phyloP scores from a whole-genome alignment of 345 rosid genomes.

The Murraya paniculata region DNA sequence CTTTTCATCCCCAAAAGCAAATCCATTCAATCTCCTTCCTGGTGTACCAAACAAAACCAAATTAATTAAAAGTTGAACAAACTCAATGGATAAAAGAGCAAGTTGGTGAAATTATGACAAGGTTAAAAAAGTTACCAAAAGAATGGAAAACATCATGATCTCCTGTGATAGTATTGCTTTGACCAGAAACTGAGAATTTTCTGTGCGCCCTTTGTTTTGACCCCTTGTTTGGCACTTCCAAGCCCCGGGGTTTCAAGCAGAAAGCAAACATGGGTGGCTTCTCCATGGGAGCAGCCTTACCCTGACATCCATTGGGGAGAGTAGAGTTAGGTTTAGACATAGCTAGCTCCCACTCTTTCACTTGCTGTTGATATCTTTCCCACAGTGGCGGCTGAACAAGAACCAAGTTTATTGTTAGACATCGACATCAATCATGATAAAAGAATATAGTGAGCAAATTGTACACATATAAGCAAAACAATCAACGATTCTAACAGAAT shows the following conservation, averaged over 20 bases:
- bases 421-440: background rate
- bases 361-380: constrained; percentile 80
- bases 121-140: constrained; percentile 32
- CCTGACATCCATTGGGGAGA: constrained; percentile 46
- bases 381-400: constrained; percentile 77
- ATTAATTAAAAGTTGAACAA: constrained; percentile 5
- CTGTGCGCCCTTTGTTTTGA: constrained; percentile 85
- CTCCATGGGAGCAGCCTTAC: constrained; percentile 46
- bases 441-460: background rate
- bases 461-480: background rate
- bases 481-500: background rate
- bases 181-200: constrained; percentile 61
- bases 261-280: constrained; percentile 97
- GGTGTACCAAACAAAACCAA: constrained; percentile 24
- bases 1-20: constrained; percentile 70
- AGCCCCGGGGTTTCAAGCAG: constrained; percentile 93
- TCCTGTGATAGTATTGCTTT: constrained; percentile 44
- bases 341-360: constrained; percentile 78
- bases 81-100: background rate
- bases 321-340: constrained; percentile 41
- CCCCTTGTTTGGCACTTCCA: constrained; percentile 87
- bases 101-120: constrained; percentile 15
- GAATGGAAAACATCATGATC: constrained; percentile 56
- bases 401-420: constrained; percentile 16
- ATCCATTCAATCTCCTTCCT: constrained; percentile 78